These are phyloP conservation scores for Xanthoparmelia taractica DNA, from an alignment of 495 filamentous ascomycete species.

Conservation along the genomic window DNA sequence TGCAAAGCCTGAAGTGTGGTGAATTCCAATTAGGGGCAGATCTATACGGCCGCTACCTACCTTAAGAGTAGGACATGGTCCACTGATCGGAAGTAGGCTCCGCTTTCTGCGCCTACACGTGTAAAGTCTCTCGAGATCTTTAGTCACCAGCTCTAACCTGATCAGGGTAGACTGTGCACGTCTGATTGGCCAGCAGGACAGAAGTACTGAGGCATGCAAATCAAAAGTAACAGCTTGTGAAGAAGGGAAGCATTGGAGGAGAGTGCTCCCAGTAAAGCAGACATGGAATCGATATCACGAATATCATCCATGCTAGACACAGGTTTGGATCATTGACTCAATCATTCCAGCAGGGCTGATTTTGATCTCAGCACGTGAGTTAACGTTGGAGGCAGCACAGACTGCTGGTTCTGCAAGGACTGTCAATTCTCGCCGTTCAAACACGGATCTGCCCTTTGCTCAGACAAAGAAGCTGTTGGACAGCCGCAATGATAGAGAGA, in stretches of 20 bases:
- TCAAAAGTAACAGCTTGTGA: background rate
- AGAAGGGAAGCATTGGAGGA: background rate
- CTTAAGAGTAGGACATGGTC: too few relatives aligned
- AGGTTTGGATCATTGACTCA: conserved; percentile 45
- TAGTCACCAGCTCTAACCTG: too few relatives aligned
- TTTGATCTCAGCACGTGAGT: conserved; percentile 65
- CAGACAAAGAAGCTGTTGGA: conserved; percentile 93
- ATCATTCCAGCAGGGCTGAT: conserved; percentile 17
- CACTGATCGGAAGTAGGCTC: too few relatives aligned
- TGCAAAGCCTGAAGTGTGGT: too few relatives aligned
- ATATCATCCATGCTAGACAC: conserved; percentile 91
- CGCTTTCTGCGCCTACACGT: too few relatives aligned
- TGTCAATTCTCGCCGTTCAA: conserved; percentile 37
- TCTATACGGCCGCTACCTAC: too few relatives aligned
- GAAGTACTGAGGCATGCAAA: too few relatives aligned
- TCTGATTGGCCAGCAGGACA: too few relatives aligned
- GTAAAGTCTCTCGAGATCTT: too few relatives aligned
- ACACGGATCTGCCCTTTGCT: conserved; percentile 40
- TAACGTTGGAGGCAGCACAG: conserved; percentile 93
- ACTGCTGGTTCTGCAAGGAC: conserved; percentile 51
- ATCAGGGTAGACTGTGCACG: too few relatives aligned
- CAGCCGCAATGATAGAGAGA: conserved; percentile 85
- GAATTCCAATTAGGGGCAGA: too few relatives aligned
- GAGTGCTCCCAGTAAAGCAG: background rate
- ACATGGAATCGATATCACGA: conserved; percentile 91